Base-by-base conservation (phyloP, 495 filamentous ascomycete genomes). In the Saxispiralis lemnorum region DNA sequence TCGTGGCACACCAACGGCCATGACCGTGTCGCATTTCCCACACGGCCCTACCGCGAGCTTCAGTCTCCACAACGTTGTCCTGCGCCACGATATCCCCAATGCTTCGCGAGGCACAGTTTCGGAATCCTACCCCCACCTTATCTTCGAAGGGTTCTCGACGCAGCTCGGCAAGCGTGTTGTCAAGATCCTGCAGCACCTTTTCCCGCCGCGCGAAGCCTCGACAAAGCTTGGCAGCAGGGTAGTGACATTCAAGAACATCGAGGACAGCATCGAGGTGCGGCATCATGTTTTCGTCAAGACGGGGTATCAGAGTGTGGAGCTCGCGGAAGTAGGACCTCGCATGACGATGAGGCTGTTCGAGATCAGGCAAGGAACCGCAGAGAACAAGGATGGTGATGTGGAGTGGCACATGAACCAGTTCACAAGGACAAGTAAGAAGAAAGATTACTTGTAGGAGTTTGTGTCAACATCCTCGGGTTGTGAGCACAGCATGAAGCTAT, bases 271-370 rank as follows among this genome's bases (percentile, higher is more conserved):
- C 38, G 88, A 95, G 56, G 72, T 86, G 38, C 71, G 80, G 13
- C 82, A 85, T 60, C 80, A 83, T 53, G 79, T 85, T 6, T 86
- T 83, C 55, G 80, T 88, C 13, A 76, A 78, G 61, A 89, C 83
- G 6, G 74, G 81, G 13, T 89, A 85, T 57, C 72, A 87, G 51
- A 81, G 78, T 47, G 86, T 96, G 10, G 88, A 96, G 62, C 63
- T 97, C 48, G 82, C 84, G 14, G 89, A 97, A 60, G 92, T 97
- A 34, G 89, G 89, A 0, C 89, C 89, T 4, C 69, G 89, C 44
- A 93, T 96, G 80, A 92, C 87, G 5, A 92, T 99, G 86, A 73
- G 81, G 54, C 69, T 86, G 19, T 99, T 96, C 63, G 84, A 93
- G 59, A 93, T 99, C 46, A 70, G 85, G 38, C 77, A 81, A 41